Base-by-base conservation (phyloP, 2,329 filamentous ascomycete genomes). In the Fusarium anguioides region DNA sequence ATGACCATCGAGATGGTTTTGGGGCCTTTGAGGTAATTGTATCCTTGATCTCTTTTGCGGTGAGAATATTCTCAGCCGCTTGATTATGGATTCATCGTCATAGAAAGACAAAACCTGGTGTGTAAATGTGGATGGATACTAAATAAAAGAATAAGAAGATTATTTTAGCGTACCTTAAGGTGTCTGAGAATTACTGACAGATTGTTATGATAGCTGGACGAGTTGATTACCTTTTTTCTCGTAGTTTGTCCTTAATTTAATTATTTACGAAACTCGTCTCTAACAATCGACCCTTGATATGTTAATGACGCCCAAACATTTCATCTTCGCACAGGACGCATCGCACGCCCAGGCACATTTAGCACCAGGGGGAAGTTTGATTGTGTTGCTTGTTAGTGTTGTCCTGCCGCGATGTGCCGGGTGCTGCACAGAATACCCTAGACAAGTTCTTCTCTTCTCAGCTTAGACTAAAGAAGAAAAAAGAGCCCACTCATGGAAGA, bases 241-340 rank as follows among this genome's bases (percentile, higher is more conserved):
- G n/a, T 39, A 11, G 14, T 39, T 21, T 33, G 17, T 44, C 26
- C 35, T 27, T 52, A 29, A 24, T 40, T 44, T 33, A 49, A 49
- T 33, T 44, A 42, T 27, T 24, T 27, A 40, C 54, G 39, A 47
- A 46, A 45, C 60, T 64, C 42, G 41, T 27, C 36, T 64, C 47
- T 35, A 12, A 60, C 49, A 47, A 15, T 7, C 9, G 23, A 41
- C 24, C 51, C 46, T 51, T 61, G 33, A 39, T 18, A 24, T 51
- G 36, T n/a, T 14, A 42, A 50, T 64, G 49, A 50, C 45, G 55
- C 64, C 39, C 45, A 48, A 64, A 42, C 39, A 52, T 24, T 37
- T 64, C 27, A 50, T 58, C 18, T 58, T 63, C 59, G 48, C 64
- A 66, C 57, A 67, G 45, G 51, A 58, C 59, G 20, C 39, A 58